phyloP scores from a whole-genome alignment of 192 early-diverging fungal genomes.

The Coemansia interrupta region DNA sequence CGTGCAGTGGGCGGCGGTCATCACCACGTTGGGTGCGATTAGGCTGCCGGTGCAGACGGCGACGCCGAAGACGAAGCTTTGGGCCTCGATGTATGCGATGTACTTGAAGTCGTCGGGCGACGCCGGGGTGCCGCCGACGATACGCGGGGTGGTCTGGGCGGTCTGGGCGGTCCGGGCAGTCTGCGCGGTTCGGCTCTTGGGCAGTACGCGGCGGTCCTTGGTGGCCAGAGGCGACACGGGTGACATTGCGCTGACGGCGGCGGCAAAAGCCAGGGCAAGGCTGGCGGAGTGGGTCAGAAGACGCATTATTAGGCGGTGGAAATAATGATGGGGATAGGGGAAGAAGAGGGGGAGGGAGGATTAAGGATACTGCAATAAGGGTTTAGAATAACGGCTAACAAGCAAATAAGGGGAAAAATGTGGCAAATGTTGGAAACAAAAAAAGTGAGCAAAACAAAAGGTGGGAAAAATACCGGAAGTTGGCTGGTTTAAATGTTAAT shows the following conservation, averaged over 20 bases:
- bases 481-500: neutral
- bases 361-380: too few species aligned
- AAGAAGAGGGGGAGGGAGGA: too few species aligned
- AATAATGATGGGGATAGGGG: neutral
- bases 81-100: constrained; percentile 28
- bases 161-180: neutral
- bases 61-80: constrained; percentile 7
- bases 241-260: neutral
- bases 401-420: neutral
- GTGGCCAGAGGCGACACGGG: constrained; percentile 4
- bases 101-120: constrained; percentile 23
- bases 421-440: neutral
- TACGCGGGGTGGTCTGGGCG: constrained; percentile 14
- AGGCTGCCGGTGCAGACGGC: constrained; percentile 44
- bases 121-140: constrained; percentile 38
- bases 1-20: constrained; percentile 52
- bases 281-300: neutral
- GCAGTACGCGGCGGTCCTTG: constrained; percentile 1
- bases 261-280: neutral
- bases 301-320: neutral
- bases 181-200: constrained; percentile 6
- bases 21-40: constrained; percentile 42
- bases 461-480: neutral
- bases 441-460: neutral
- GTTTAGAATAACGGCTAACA: too few species aligned